Conservation (phyloP, 1,284 basidiomycete species). For the Agaricales sp. region DNA sequence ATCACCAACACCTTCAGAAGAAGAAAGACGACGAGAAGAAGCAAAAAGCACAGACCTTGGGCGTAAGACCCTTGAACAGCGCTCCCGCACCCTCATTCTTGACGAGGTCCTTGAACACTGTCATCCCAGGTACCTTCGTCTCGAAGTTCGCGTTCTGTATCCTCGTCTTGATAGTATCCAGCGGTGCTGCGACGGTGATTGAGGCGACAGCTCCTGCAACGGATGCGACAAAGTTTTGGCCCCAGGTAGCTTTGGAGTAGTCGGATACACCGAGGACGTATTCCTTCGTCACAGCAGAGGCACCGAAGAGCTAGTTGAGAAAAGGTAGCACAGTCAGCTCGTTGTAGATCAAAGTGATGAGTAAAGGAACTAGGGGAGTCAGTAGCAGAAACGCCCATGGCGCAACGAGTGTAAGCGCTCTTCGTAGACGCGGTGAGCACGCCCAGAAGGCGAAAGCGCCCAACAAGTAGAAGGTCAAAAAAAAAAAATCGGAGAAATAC, state of each 20-base stretch:
- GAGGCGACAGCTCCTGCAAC: constrained; percentile 91
- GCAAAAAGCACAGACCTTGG: constrained; percentile 53
- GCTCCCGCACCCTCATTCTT: constrained; percentile 77
- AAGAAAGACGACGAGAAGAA: too few relatives aligned
- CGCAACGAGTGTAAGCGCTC: too few relatives aligned
- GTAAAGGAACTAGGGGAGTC: too few relatives aligned
- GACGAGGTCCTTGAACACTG: constrained; percentile 82
- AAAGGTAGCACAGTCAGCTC: background rate
- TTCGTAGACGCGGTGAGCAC: too few relatives aligned
- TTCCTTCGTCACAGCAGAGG: constrained; percentile 91
- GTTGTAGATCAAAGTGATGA: too few relatives aligned
- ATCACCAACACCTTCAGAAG: too few relatives aligned
- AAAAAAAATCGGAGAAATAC: too few relatives aligned
- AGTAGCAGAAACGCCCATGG: too few relatives aligned
- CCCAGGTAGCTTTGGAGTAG: constrained; percentile 90
- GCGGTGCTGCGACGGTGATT: constrained; percentile 92
- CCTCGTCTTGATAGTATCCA: constrained; percentile 94
- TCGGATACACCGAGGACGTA: constrained; percentile 84
- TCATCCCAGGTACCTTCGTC: constrained; percentile 79
- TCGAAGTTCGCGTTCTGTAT: constrained; percentile 99
- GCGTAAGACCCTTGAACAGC: constrained; percentile 97
- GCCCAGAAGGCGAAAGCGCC: too few relatives aligned
- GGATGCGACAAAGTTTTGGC: constrained; percentile 92
- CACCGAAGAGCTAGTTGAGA: constrained; percentile 79
- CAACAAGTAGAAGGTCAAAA: background rate